Evolutionary conservation across 306 rosid species (phyloP), one percentile per base, ranked within the genome.

Genomic region (Fragaria nilgerrensis): DNA sequence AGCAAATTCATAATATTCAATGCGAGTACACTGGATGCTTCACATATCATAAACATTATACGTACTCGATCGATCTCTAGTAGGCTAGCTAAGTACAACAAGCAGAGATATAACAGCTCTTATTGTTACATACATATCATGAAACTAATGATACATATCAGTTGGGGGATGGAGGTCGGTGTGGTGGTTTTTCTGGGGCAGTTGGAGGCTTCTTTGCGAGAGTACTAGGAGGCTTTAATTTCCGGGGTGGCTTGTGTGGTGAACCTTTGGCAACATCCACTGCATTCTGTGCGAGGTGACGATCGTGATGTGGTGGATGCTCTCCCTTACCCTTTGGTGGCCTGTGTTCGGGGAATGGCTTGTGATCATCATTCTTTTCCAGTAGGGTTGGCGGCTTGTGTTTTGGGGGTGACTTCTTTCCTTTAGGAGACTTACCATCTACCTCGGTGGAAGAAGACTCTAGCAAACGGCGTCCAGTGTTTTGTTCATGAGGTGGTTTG

Each of bases 391-490:
- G 77, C 14, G 77, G 77, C 15, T 73, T 73, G 39, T 41, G 22
- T 37, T 7, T 73, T 73, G 77, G 67, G 49, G 53, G 76, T 32
- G 65, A 37, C 25, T 55, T 73, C 68, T 73, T 73, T 58, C 53
- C 77, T 20, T 44, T 5, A 25, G 44, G 56, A 59, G 78, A 36
- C 58, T 25, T 59, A n/a, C 14, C 78, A 27, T 59, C 58, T 36
- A 74, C 27, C 32, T 61, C 59, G 6, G 19, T 1, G 27, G 72
- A 67, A n/a, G 50, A 39, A 0, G 50, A 19, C 56, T 44, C 29
- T 11, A 61, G 43, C 27, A 74, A 61, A 59, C 13, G 50, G 17
- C 32, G 29, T 4, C 48, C 72, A 2, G 9, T 39, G 19, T 36
- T 39, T 67, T 67, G 45, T 29, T 64, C 69, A 34, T 64, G 72